phyloP scores from a whole-genome alignment of 148 eudicot genomes.

The Cornus florida region DNA sequence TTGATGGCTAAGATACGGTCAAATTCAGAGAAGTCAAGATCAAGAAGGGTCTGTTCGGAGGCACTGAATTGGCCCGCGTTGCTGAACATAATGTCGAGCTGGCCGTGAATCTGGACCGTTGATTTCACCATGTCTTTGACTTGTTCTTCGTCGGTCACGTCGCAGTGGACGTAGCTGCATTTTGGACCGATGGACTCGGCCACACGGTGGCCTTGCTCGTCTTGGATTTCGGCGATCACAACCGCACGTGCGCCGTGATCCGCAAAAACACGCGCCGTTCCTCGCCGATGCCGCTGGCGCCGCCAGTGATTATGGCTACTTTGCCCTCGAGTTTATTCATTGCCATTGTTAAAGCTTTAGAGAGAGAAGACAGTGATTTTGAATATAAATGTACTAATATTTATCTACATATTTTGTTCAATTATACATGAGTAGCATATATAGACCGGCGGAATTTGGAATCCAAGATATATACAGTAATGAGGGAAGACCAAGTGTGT shows the following conservation, averaged over 20 bases:
- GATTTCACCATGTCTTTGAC: too few species aligned
- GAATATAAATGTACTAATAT: too few species aligned
- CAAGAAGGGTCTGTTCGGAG: neutral
- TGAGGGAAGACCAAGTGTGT: too few species aligned
- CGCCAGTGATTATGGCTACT: too few species aligned
- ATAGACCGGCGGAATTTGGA: too few species aligned
- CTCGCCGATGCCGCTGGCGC: neutral
- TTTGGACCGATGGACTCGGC: slow-evolving; percentile 5
- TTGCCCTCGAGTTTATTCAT: too few species aligned
- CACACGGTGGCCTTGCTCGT: slow-evolving; percentile 2
- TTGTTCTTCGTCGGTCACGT: too few species aligned
- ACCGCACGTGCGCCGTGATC: slow-evolving; percentile 9
- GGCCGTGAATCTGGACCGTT: neutral
- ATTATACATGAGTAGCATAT: too few species aligned
- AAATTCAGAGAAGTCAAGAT: neutral
- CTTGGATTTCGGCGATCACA: slow-evolving; percentile 18
- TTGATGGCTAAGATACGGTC: neutral
- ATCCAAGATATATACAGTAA: too few species aligned
- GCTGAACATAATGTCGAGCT: neutral
- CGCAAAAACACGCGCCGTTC: slow-evolving; percentile 12
- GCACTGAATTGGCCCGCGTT: neutral
- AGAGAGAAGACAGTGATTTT: too few species aligned
- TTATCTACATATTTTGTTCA: too few species aligned
- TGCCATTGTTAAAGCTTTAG: too few species aligned
- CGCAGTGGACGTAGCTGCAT: neutral